These are phyloP conservation scores for Jamesozyma jinghongensis DNA, from an alignment of 805 yeast species.

Conservation along the genomic window DNA sequence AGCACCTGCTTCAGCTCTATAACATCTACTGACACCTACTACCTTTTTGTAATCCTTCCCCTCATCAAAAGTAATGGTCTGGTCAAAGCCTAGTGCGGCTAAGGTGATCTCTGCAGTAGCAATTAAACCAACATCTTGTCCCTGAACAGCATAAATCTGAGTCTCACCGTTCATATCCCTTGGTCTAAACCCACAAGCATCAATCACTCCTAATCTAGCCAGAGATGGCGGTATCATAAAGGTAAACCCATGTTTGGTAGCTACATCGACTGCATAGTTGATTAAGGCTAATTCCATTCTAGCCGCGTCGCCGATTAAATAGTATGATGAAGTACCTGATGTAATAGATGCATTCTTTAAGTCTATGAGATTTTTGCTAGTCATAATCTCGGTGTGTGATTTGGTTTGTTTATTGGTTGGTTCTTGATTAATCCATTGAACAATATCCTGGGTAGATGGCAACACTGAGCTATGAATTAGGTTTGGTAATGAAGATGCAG, in stretches of 20 bases:
- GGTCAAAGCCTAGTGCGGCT: slow-evolving; percentile 65
- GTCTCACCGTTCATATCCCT: slow-evolving; percentile 79
- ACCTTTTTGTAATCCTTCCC: slow-evolving; percentile 42
- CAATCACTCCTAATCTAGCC: slow-evolving; percentile 64
- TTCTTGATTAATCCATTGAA: slow-evolving; percentile 40
- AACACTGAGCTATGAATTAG: slow-evolving; percentile 42
- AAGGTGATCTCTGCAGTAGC: slow-evolving; percentile 96
- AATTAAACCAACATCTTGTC: slow-evolving; percentile 52
- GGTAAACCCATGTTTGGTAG: slow-evolving; percentile 59
- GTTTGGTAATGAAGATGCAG: slow-evolving; percentile 55
- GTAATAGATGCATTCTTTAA: slow-evolving; percentile 62
- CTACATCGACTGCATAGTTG: slow-evolving; percentile 63
- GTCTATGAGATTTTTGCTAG: slow-evolving; percentile 56
- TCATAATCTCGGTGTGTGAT: slow-evolving; percentile 71
- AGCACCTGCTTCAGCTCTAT: slow-evolving; percentile 95
- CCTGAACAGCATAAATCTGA: slow-evolving; percentile 63
- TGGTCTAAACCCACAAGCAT: slow-evolving; percentile 93
- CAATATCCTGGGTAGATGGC: slow-evolving; percentile 33
- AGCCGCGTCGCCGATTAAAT: slow-evolving; percentile 76
- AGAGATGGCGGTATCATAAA: slow-evolving; percentile 79
- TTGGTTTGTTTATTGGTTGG: slow-evolving; percentile 4
- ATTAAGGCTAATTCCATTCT: slow-evolving; percentile 81
- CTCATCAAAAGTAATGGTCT: slow-evolving; percentile 33
- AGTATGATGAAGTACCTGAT: slow-evolving; percentile 81
- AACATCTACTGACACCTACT: slow-evolving; percentile 80